phyloP scores from a whole-genome alignment of 2,329 filamentous ascomycete species.

The Metarhizium brunneum region DNA sequence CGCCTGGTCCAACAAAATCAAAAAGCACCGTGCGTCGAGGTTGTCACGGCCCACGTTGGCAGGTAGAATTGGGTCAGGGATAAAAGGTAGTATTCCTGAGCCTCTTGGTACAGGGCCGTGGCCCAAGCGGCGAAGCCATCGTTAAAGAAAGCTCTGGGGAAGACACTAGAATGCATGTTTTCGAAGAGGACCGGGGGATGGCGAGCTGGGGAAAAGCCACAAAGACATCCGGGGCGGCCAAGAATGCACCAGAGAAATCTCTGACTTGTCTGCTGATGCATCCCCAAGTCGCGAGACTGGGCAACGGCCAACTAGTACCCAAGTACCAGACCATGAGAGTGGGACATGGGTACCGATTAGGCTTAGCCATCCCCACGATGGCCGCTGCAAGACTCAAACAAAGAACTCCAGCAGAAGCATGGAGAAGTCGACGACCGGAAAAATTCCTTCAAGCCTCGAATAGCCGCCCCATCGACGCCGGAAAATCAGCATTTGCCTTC shows the following conservation, averaged over 20 bases:
- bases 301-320: conserved; percentile 2
- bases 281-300: conserved; percentile 4
- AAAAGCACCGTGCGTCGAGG: background rate
- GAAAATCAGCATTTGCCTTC: conserved; percentile 5
- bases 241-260: conserved; percentile 9
- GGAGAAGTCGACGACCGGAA: conserved; percentile 1
- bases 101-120: background rate
- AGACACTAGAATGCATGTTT: background rate
- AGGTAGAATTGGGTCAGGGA: background rate
- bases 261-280: conserved; percentile 13
- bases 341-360: conserved; percentile 5
- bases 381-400: conserved; percentile 2
- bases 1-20: background rate
- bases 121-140: background rate
- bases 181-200: background rate
- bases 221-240: background rate
- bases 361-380: conserved; percentile 7
- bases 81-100: background rate
- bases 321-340: background rate
- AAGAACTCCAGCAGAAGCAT: conserved; percentile 8
- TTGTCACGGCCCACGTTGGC: background rate
- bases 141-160: background rate
- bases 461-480: conserved; percentile 16
- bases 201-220: conserved; percentile 1
- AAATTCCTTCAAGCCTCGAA: conserved; percentile 22